phyloP scores from a whole-genome alignment of 441 rosid genomes.

The Erodium trifolium region DNA sequence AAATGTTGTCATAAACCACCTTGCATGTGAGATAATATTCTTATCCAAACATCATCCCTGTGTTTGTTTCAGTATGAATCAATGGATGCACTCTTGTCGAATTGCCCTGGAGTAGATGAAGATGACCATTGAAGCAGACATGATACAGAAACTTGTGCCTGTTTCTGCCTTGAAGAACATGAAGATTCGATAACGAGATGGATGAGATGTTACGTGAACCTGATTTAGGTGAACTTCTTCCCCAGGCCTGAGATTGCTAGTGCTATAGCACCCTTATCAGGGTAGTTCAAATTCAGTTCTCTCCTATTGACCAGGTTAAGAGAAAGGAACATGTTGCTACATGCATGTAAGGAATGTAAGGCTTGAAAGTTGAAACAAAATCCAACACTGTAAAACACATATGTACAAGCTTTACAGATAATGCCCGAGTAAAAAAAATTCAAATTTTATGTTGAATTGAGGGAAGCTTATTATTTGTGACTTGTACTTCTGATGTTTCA shows the following conservation, averaged over 20 bases:
- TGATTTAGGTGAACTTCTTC: neutral
- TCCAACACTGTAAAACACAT: too few species aligned
- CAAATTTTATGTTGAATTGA: too few species aligned
- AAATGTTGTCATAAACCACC: neutral
- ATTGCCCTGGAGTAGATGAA: constrained; percentile 78
- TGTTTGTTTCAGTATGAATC: constrained; percentile 64
- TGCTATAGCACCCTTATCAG: neutral
- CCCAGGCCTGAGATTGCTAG: neutral
- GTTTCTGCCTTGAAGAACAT: neutral
- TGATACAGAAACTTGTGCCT: neutral
- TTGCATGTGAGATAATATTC: neutral
- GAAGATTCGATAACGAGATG: neutral
- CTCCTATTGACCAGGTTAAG: too few species aligned
- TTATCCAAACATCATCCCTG: constrained; percentile 10
- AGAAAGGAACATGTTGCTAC: too few species aligned
- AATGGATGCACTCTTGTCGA: constrained; percentile 52
- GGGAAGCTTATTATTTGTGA: too few species aligned
- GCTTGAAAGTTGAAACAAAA: too few species aligned
- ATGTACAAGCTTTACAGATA: too few species aligned
- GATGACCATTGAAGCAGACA: constrained; percentile 58
- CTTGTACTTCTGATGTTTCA: too few species aligned
- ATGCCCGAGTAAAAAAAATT: too few species aligned
- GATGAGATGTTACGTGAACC: neutral
- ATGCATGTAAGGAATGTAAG: too few species aligned
- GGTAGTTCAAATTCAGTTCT: too few species aligned